Evolutionary conservation across 2,329 filamentous ascomycete genomes (phyloP).

Genomic region (Fusarium sacchari): DNA sequence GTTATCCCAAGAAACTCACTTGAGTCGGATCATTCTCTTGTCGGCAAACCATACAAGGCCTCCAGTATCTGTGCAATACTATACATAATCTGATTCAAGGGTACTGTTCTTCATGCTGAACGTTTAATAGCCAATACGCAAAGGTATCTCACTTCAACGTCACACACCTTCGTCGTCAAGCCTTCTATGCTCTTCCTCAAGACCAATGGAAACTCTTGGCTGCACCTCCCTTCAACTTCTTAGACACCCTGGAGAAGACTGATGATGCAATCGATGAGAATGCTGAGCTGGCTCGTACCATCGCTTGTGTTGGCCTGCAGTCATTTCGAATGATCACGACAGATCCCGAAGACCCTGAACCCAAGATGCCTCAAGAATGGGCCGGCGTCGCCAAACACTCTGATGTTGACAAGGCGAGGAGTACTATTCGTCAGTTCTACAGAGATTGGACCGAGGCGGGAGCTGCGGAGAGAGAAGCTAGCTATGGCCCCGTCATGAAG

Average conservation of each 20-base stretch:
- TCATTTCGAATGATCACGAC: constrained; percentile 68
- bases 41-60: neutral
- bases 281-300: constrained; percentile 81
- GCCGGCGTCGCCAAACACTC: constrained; percentile 73
- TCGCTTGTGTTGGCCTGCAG: constrained; percentile 74
- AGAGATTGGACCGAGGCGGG: constrained; percentile 93
- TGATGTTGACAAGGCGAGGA: constrained; percentile 91
- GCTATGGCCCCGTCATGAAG: constrained; percentile 77
- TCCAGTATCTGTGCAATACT: neutral
- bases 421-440: constrained; percentile 92
- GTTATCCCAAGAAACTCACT: constrained; percentile 16
- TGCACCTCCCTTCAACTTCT: constrained; percentile 81
- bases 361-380: constrained; percentile 70
- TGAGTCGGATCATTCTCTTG: neutral
- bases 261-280: constrained; percentile 92
- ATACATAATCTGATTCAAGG: accelerated
- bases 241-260: constrained; percentile 79
- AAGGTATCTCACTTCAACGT: constrained; percentile 87
- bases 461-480: constrained; percentile 75
- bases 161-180: constrained; percentile 88
- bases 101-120: constrained; percentile 16
- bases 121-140: constrained; percentile 76
- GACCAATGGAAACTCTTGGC: constrained; percentile 86
- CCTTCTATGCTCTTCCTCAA: constrained; percentile 90
- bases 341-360: constrained; percentile 52